Evolutionary conservation across 2,329 filamentous ascomycete genomes (phyloP).

Genomic region (Stenocarpella maydis): DNA sequence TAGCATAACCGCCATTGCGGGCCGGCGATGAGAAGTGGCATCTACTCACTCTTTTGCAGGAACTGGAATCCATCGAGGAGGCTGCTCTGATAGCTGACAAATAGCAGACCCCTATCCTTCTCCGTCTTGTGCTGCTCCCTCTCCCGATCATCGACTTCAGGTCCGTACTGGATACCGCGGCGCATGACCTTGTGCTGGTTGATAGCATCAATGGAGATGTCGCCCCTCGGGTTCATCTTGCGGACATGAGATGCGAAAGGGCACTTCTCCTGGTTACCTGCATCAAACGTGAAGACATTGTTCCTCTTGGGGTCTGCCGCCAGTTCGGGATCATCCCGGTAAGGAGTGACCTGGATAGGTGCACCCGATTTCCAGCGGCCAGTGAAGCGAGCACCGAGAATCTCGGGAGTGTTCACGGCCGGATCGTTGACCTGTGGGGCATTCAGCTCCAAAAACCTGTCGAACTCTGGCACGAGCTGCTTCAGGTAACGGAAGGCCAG

Average conservation of each 20-base stretch:
- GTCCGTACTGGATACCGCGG: slow-evolving; percentile 54
- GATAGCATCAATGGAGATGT: slow-evolving; percentile 42
- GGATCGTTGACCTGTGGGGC: slow-evolving; percentile 40
- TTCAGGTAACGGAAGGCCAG: slow-evolving; percentile 53
- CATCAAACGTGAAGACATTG: slow-evolving; percentile 47
- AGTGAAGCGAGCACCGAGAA: slow-evolving; percentile 52
- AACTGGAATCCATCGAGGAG: slow-evolving; percentile 52
- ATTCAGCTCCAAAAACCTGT: slow-evolving; percentile 48
- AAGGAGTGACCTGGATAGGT: slow-evolving; percentile 44
- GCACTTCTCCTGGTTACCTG: slow-evolving; percentile 46
- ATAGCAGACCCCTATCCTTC: slow-evolving; percentile 53
- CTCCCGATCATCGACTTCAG: slow-evolving; percentile 48
- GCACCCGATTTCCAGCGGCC: slow-evolving; percentile 54
- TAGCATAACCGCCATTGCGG: neutral
- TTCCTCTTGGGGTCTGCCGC: slow-evolving; percentile 43
- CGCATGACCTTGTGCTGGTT: slow-evolving; percentile 49
- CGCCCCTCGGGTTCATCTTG: slow-evolving; percentile 54
- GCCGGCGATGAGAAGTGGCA: too few species aligned
- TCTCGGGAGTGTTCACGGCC: slow-evolving; percentile 40
- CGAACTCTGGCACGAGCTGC: slow-evolving; percentile 55
- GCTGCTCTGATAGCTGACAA: slow-evolving; percentile 54
- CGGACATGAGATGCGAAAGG: slow-evolving; percentile 57
- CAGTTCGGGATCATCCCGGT: slow-evolving; percentile 44
- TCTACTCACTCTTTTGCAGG: slow-evolving; percentile 45
- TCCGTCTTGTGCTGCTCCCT: slow-evolving; percentile 40